Conservation (phyloP, 345 rosid species). For the Camelina hispida region DNA sequence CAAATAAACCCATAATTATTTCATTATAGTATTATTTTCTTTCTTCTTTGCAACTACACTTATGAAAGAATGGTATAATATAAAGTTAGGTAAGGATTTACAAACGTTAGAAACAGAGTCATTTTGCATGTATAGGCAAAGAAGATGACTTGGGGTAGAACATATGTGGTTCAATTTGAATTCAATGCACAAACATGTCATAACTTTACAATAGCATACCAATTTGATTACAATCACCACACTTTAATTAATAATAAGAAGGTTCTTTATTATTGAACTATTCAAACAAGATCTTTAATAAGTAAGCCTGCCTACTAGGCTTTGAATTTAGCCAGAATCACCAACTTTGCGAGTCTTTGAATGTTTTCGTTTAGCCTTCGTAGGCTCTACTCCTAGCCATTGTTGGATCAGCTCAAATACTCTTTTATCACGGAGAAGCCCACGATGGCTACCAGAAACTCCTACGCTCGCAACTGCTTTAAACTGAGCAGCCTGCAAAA, state of each 20-base stretch:
- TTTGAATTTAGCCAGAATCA: constrained; percentile 41
- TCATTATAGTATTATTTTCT: not conserved
- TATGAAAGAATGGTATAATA: not conserved
- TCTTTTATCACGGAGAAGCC: constrained; percentile 55
- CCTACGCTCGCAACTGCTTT: constrained; percentile 69
- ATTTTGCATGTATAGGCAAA: constrained; percentile 1
- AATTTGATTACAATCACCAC: constrained; percentile 28
- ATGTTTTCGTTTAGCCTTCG: constrained; percentile 39
- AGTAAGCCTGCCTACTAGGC: not conserved
- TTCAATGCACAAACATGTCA: constrained; percentile 23
- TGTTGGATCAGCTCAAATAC: constrained; percentile 61
- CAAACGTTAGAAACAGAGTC: not conserved
- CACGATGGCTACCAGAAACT: constrained; percentile 65
- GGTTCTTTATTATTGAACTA: not conserved
- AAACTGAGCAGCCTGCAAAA: constrained; percentile 67
- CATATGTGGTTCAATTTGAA: too few species aligned
- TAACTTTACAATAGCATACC: not conserved
- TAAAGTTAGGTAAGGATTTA: not conserved
- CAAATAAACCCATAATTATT: not conserved
- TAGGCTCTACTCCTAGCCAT: constrained; percentile 74
- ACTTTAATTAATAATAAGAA: not conserved
- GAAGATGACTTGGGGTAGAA: too few species aligned
- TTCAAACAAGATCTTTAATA: constrained; percentile 6
- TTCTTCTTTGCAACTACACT: not conserved
- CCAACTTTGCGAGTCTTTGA: constrained; percentile 53